Evolutionary conservation across 441 rosid species (phyloP), one percentile per base, ranked within the genome.

Genomic region (Pelargonium cotyledonis): DNA sequence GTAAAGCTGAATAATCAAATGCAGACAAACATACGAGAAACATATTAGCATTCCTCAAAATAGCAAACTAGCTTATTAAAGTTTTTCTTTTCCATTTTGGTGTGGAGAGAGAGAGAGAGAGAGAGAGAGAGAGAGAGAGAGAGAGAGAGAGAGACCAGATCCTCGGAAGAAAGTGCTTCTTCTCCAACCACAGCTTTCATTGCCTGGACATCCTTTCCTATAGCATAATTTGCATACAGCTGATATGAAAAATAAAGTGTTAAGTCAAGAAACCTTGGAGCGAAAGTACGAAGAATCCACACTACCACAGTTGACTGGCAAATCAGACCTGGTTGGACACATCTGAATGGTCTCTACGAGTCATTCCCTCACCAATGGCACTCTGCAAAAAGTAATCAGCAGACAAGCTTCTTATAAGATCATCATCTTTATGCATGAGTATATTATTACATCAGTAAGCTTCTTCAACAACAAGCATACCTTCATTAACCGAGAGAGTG

Each of bases 161-260:
- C 99, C 78, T 95, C 99, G 1, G 99, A 92, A 70, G 99, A 94
- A 74, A 95, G 97, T 14, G 98, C 96, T 86, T 91, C 98, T 80
- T 91, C 97, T 89, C 99, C 99, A 21, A 94, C 99, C 79, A 94
- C 96, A 67, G 97, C 99, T 82, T 94, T 89, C 99, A 94, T 94
- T 31, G 97, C 99, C 81, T 94, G 96, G 12, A 94, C 97, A 77
- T 94, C 99, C 77, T 95, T 95, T 49, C 99, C 99, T 51, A 92
- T 95, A 12, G 99, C 97, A 73, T 94, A 89, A 78, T 94, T 94
- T 65, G 99, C 96, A 76, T 91, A 94, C 62, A 95, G 82, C 98
- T 95, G 89, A 67, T 29, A 29, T 2, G 31, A 29, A 29, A 29
- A 29, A 29, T 29, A 29, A 23, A 29, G 1, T 29, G 4, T 29